These are phyloP conservation scores for Hyphodiscus hymeniophilus DNA, from an alignment of 495 filamentous ascomycete species.

Conservation along the genomic window DNA sequence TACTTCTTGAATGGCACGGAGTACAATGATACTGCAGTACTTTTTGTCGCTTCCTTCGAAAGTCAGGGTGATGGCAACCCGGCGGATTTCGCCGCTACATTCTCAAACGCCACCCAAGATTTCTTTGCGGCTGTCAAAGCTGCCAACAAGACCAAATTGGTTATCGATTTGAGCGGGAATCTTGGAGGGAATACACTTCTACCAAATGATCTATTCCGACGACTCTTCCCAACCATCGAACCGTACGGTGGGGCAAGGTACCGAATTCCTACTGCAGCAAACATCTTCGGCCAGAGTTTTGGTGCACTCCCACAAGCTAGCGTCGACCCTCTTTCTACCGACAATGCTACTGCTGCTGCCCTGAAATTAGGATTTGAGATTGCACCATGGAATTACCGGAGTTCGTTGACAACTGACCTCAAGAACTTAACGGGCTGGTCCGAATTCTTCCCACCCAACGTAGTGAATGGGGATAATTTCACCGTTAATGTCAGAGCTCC, in stretches of 20 bases:
- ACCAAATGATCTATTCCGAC: conserved; percentile 38
- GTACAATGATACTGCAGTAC: conserved; percentile 33
- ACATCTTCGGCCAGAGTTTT: conserved; percentile 25
- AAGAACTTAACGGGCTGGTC: conserved; percentile 29
- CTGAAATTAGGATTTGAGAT: conserved; percentile 12
- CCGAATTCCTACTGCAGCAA: conserved; percentile 27
- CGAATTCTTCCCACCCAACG: conserved; percentile 28
- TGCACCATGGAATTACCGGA: conserved; percentile 1
- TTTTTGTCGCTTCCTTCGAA: conserved; percentile 25
- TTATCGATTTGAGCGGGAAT: conserved; percentile 51
- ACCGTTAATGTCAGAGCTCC: conserved; percentile 25
- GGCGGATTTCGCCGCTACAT: conserved; percentile 21
- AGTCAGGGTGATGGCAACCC: conserved; percentile 12
- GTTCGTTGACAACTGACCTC: conserved; percentile 29
- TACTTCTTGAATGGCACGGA: conserved; percentile 32
- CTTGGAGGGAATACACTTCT: conserved; percentile 41
- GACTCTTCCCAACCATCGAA: conserved; percentile 34
- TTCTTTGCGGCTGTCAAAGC: conserved; percentile 31
- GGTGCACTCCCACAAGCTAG: conserved; percentile 25
- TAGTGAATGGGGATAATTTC: conserved; percentile 29
- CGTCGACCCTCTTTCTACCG: conserved; percentile 17
- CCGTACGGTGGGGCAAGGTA: conserved; percentile 27
- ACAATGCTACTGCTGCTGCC: conserved; percentile 18
- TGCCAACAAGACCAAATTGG: conserved; percentile 37
- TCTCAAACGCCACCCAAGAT: conserved; percentile 29